Evolutionary conservation across 2,329 filamentous ascomycete species (phyloP).

Genomic region (Botryotinia narcissicola): DNA sequence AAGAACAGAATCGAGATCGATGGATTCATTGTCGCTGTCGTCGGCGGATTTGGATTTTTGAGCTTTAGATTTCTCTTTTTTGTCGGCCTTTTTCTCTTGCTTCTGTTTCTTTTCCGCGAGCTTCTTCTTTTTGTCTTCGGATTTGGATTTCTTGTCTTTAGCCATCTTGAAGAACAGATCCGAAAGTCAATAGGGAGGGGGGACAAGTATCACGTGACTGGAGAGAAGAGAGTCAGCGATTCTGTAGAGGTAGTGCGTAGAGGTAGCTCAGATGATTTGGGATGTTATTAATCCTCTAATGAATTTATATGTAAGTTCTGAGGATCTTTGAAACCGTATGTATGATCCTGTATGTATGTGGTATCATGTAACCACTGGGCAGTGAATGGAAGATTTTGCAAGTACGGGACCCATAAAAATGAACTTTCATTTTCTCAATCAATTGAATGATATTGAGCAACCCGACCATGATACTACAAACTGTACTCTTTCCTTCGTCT

Average conservation of each 20-base stretch:
- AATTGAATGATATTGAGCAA: background rate
- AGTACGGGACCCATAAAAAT: background rate
- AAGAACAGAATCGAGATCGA: constrained; percentile 89
- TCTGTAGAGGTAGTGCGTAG: background rate
- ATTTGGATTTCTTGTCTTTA: constrained; percentile 50
- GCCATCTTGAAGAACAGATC: constrained; percentile 41
- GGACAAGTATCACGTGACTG: background rate
- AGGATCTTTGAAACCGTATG: background rate
- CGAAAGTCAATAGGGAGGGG: background rate
- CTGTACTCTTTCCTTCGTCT: background rate
- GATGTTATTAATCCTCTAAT: background rate
- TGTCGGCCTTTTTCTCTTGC: constrained; percentile 86
- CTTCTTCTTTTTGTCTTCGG: constrained; percentile 51
- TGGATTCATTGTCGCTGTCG: constrained; percentile 87
- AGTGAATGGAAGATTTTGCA: constrained; percentile 6
- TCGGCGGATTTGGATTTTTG: constrained; percentile 67
- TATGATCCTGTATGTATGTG: background rate
- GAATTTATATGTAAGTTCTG: background rate
- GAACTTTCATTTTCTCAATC: constrained; percentile 7
- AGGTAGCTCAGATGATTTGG: background rate
- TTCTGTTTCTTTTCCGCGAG: constrained; percentile 67
- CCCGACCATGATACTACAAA: background rate
- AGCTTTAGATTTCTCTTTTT: constrained; percentile 70
- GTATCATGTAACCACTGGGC: background rate
- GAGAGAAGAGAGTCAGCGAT: background rate